A percentile compares a stretch with the other conserved stretches of the same genome.
These are phyloP conservation scores for cucumber (Cucumis sativus) DNA, from an alignment of 306 rosid species.

Conservation along the genomic window Cucumber_9930_V3 NC_026657.2:2931001-2931500, in stretches of 20 bases:
- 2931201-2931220: not conserved
- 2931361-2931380: not conserved
- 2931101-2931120: conserved; percentile 38
- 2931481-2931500: not conserved
- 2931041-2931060: conserved; percentile 16
- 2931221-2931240: not conserved
- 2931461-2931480: conserved; percentile 25
- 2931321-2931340: not conserved
- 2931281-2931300: not conserved
- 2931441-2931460: conserved; percentile 21
- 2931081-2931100: conserved; percentile 32
- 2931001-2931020: conserved; percentile 19
- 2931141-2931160: conserved; percentile 43
- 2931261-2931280: not conserved
- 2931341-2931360: not conserved
- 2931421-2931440: conserved; percentile 35
- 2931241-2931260: not conserved
- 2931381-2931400: conserved; percentile 34
- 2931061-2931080: conserved; percentile 21
- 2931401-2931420: conserved; percentile 27
- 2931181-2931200: not conserved
- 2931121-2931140: conserved; percentile 37
- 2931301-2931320: not conserved
- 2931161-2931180: conserved; percentile 9
- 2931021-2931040: conserved; percentile 26